Evolutionary conservation across 2,329 filamentous ascomycete genomes (phyloP).

Genomic region (Aspergillus ustus): DNA sequence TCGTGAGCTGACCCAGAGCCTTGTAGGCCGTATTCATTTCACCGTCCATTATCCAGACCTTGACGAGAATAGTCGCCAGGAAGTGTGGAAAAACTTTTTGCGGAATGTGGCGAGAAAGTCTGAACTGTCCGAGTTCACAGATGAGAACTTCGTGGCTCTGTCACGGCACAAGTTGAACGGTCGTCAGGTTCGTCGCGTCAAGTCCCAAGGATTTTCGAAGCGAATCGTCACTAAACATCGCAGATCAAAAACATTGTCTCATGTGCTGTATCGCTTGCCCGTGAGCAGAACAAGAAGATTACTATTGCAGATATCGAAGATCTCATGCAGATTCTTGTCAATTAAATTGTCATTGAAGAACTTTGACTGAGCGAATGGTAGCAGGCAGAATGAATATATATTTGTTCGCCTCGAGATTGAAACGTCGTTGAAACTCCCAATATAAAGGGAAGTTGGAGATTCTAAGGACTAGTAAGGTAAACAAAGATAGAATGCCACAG

Average conservation of each 20-base stretch:
- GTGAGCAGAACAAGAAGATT: slow-evolving; percentile 1
- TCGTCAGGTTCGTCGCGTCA: slow-evolving; percentile 4
- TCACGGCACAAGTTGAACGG: slow-evolving; percentile 2
- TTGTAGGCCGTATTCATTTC: slow-evolving; percentile 7
- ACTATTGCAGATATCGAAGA: neutral
- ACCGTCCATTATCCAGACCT: slow-evolving; percentile 5
- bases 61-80: neutral
- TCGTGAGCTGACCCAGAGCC: no score
- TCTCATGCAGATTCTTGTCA: neutral
- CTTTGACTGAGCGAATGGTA: no score
- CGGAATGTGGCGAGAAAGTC: slow-evolving; percentile 2
- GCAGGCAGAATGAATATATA: no score
- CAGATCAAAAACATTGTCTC: slow-evolving; percentile 10
- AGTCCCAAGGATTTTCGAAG: no score
- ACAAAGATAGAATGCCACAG: no score
- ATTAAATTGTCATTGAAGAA: neutral
- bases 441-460: no score
- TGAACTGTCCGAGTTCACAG: slow-evolving; percentile 1
- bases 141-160: neutral
- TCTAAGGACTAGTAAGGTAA: no score
- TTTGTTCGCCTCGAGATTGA: no score
- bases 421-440: no score
- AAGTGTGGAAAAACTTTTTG: slow-evolving; percentile 10
- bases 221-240: no score
- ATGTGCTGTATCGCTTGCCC: slow-evolving; percentile 1